Conservation (phyloP, 2,329 filamentous ascomycete species). For the Epichloe brachyelytri region DNA sequence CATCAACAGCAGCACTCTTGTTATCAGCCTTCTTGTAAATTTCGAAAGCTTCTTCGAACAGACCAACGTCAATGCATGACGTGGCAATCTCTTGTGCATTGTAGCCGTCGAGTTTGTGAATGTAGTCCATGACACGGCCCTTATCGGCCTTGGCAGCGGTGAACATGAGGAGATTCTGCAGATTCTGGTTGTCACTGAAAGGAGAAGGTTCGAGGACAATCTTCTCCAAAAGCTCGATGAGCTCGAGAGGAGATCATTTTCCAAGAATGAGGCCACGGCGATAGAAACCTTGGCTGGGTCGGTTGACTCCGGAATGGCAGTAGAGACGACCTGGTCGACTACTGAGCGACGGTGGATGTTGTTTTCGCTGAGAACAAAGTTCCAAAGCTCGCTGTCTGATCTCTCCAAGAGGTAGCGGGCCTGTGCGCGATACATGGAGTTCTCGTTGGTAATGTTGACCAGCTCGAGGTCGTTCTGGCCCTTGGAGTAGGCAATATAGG, state of each 20-base stretch:
- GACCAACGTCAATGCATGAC: conserved; percentile 86
- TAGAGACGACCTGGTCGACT: conserved; percentile 91
- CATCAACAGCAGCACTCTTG: conserved; percentile 74
- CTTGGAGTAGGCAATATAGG: conserved; percentile 90
- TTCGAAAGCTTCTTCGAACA: conserved; percentile 94
- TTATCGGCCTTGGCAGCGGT: conserved; percentile 97
- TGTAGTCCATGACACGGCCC: conserved; percentile 87
- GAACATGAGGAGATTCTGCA: conserved; percentile 93
- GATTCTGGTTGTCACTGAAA: conserved; percentile 92
- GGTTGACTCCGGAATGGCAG: conserved; percentile 81
- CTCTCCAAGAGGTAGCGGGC: conserved; percentile 88
- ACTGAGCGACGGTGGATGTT: conserved; percentile 90
- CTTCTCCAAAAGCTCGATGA: conserved; percentile 97
- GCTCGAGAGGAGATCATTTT: conserved; percentile 77
- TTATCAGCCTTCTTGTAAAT: conserved; percentile 97
- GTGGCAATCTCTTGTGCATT: conserved; percentile 84
- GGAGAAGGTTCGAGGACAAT: conserved; percentile 98
- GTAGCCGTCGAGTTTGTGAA: conserved; percentile 80
- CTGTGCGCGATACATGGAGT: conserved; percentile 99
- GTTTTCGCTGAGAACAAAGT: conserved; percentile 87
- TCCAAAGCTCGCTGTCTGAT: conserved; percentile 82
- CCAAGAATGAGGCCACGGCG: conserved; percentile 85
- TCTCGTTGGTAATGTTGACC: conserved; percentile 96
- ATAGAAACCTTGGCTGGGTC: conserved; percentile 92
- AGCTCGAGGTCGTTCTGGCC: conserved; percentile 95